phyloP scores from a whole-genome alignment of 345 rosid genomes.

The Dipteronia sinensis region DNA sequence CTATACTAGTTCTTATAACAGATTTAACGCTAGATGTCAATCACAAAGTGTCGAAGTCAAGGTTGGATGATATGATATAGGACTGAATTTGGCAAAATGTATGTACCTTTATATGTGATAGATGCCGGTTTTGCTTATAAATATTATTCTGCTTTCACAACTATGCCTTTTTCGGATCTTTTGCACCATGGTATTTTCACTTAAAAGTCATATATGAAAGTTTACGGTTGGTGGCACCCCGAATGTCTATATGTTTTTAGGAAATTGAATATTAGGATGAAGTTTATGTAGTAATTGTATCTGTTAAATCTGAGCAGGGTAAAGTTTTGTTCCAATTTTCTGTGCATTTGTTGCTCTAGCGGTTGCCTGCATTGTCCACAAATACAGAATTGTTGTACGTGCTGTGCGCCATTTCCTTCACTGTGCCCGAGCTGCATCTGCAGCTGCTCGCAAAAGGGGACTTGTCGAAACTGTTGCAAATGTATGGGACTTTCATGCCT shows the following conservation, averaged over 20 bases:
- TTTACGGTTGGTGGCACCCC: not conserved
- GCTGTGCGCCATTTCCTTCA: not conserved
- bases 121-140: not conserved
- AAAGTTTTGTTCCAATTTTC: conserved; percentile 19
- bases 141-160: too few relatives aligned
- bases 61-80: too few relatives aligned
- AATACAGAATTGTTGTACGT: conserved; percentile 17
- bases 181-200: not conserved
- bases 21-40: not conserved
- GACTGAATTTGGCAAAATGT: not conserved
- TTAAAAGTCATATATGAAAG: not conserved
- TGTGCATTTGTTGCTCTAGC: conserved; percentile 29
- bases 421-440: conserved; percentile 6
- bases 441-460: not conserved
- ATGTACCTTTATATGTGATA: not conserved
- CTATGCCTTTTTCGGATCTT: not conserved
- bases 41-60: not conserved
- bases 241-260: not conserved
- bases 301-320: conserved; percentile 16
- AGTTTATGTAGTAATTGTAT: not conserved
- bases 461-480: conserved; percentile 18
- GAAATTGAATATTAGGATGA: not conserved
- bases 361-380: conserved; percentile 1
- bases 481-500: conserved; percentile 16
- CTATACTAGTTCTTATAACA: not conserved